phyloP scores from a whole-genome alignment of 768 basidiomycete genomes.

The Tulasnella sp. region DNA sequence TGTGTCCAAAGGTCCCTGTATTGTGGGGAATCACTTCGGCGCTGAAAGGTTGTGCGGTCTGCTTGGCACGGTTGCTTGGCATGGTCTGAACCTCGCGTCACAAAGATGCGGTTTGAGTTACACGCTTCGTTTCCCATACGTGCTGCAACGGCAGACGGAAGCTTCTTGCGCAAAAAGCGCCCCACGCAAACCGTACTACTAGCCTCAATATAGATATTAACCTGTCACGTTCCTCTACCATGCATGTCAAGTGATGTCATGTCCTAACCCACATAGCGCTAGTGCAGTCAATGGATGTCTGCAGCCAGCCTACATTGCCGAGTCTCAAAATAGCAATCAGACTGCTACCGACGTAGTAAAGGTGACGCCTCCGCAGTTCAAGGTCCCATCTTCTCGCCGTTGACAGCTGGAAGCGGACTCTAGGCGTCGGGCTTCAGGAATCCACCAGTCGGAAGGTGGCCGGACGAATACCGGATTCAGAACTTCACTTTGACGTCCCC shows the following conservation, averaged over 20 bases:
- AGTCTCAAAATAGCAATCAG: neutral
- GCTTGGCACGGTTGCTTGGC: neutral
- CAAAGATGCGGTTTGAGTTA: neutral
- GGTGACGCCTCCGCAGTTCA: neutral
- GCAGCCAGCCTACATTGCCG: too few relatives aligned
- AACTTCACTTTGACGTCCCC: neutral
- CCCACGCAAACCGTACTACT: neutral
- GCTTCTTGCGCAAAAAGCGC: neutral
- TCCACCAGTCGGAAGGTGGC: slow-evolving; percentile 9
- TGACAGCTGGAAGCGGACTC: neutral
- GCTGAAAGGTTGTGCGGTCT: neutral
- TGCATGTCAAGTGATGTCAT: too few relatives aligned
- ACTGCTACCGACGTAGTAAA: neutral
- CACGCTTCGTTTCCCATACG: neutral
- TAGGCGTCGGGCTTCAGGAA: neutral
- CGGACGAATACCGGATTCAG: slow-evolving; percentile 9
- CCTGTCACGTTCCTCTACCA: neutral
- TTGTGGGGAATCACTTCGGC: slow-evolving; percentile 2
- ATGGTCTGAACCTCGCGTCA: neutral
- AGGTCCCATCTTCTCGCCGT: neutral
- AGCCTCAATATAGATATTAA: neutral
- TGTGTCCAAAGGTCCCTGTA: slow-evolving; percentile 3
- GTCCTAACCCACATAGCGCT: neutral
- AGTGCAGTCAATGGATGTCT: neutral
- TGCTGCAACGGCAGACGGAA: neutral